Conservation (phyloP, 805 yeast genomes). For the Saccharomycopsis fibuligera region DNA sequence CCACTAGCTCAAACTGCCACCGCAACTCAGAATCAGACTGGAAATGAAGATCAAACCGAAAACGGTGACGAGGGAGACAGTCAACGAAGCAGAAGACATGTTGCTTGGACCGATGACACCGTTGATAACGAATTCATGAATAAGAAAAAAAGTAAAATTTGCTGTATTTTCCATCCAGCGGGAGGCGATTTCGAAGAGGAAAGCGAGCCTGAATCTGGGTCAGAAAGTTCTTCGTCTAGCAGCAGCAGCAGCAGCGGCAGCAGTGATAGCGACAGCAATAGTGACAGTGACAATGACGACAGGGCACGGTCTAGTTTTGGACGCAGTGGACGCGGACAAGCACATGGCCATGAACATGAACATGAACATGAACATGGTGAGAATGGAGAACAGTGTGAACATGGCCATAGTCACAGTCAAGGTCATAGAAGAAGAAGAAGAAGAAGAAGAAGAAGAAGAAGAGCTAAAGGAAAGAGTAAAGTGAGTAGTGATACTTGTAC, state of each 20-base stretch:
- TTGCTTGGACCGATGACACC: constrained; percentile 80
- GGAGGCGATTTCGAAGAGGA: constrained; percentile 46
- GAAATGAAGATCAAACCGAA: too few species aligned
- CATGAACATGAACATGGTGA: not conserved
- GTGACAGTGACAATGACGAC: constrained; percentile 22
- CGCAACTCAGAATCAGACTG: too few species aligned
- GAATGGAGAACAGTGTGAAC: not conserved
- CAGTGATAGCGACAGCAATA: constrained; percentile 22
- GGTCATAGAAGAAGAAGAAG: constrained; percentile 23
- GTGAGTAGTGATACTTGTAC: constrained; percentile 12
- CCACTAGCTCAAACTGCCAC: too few species aligned
- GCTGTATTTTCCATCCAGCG: constrained; percentile 82
- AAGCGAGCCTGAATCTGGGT: constrained; percentile 27
- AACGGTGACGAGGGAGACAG: too few species aligned
- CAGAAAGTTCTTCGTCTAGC: constrained; percentile 30
- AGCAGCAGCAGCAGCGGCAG: constrained; percentile 26
- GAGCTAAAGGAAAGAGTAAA: constrained; percentile 27
- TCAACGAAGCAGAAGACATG: constrained; percentile 29
- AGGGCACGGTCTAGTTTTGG: constrained; percentile 1
- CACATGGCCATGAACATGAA: not conserved
- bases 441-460: constrained; percentile 29
- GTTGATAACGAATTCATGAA: constrained; percentile 86
- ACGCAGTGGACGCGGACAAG: not conserved
- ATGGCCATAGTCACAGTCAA: not conserved
- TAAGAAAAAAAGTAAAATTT: constrained; percentile 85